Percentiles rank a stretch among this genome's conserved stretches.
phyloP scores from a whole-genome alignment of 1,139 yeast species.

The Suzukiozyma palmioleophila region DNA sequence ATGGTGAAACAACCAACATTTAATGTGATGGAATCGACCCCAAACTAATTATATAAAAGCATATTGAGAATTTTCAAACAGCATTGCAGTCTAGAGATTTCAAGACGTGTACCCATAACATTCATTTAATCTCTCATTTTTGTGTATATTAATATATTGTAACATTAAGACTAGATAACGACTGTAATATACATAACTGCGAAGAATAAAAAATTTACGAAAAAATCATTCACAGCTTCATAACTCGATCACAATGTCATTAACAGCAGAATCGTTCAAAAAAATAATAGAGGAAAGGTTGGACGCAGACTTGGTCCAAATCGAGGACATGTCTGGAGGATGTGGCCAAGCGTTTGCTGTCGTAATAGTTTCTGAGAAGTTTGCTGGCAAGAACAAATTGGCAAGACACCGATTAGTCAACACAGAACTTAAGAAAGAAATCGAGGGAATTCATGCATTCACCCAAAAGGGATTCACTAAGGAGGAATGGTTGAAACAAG shows the following conservation, averaged over 20 bases:
- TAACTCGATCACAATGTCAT: conserved; percentile 22
- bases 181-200: background rate
- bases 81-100: too few species aligned
- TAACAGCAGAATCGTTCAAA: conserved; percentile 45
- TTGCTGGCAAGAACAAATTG: conserved; percentile 78
- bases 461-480: conserved; percentile 82
- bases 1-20: conserved; percentile 20
- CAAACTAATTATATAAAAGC: too few species aligned
- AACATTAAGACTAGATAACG: too few species aligned
- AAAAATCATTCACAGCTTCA: background rate
- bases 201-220: background rate
- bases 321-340: conserved; percentile 75
- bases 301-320: conserved; percentile 52
- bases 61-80: too few species aligned
- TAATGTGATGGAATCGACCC: background rate
- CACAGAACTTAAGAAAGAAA: conserved; percentile 71
- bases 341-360: conserved; percentile 89
- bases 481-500: conserved; percentile 61
- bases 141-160: too few species aligned
- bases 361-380: conserved; percentile 67
- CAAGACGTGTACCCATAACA: too few species aligned
- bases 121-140: too few species aligned
- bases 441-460: conserved; percentile 86
- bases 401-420: conserved; percentile 87
- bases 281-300: conserved; percentile 47